Base-by-base conservation (phyloP, 2,329 filamentous ascomycete species). In the Parastagonospora avenae region DNA sequence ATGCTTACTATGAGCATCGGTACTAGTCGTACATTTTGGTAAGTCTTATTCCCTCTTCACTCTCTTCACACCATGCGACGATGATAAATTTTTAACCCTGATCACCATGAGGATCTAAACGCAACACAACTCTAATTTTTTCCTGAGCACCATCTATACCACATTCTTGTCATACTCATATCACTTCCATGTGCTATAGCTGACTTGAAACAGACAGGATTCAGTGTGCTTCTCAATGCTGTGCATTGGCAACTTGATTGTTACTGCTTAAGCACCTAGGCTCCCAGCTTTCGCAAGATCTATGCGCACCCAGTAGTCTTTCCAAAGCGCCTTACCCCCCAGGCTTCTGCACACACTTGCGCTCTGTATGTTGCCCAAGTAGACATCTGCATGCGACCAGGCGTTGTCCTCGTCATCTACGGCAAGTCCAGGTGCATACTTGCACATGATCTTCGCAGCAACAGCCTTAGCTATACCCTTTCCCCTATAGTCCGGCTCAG, bases 71-170 rank as follows among this genome's bases (percentile, higher is more conserved):
- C 42, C 16, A 16, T 67, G 75, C 76, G 67, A 83, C 81, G 84
- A 87, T 86, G 81, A 86, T 74, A 63, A 56, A 73, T 85, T 86
- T 87, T 87, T 86, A 87, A 86, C 84, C 78, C 84, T 78, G 79
- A 85, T 74, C 67, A 70, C 79, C 50, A 74, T 85, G 84, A 84
- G 76, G 82, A 85, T 72, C 61, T 81, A 79, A 81, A 77, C 77
- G 79, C 80, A 85, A 84, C 83, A 65, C 60, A 56, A 86, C 83
- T 87, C 83, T 87, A 86, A 86, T 87, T 87, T 87, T 86, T 87
- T 86, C 74, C 82, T 86, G 84, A 87, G 67, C 70, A 60, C 53
- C 43, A 27, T 42, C 32, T 40, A 52, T 24, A 42, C 30, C 31
- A 11, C 15, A 30, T 9, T 35, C 19, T 48, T 45, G 42, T 57